A percentile compares a stretch with the other conserved stretches of the same genome.
phyloP scores from a whole-genome alignment of 768 basidiomycete species.

The Suillus brevipes region DNA sequence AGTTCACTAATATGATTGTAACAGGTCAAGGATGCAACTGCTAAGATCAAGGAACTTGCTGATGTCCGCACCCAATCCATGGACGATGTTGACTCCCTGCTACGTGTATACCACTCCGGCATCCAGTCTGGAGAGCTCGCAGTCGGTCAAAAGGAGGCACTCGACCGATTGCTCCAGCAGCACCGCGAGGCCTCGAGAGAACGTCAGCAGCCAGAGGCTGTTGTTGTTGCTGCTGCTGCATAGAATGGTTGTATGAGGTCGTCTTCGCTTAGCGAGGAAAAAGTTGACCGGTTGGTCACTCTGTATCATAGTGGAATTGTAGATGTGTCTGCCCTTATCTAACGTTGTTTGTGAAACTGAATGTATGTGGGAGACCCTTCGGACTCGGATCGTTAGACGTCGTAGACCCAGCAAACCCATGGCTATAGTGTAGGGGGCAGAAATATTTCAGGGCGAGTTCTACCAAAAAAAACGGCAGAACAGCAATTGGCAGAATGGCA shows the following conservation, averaged over 20 bases:
- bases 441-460: too few species aligned
- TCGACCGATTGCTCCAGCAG: conserved; percentile 82
- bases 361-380: neutral
- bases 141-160: conserved; percentile 90
- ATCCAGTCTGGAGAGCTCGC: conserved; percentile 90
- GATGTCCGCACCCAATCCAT: conserved; percentile 98
- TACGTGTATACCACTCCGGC: conserved; percentile 94
- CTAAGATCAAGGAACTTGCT: conserved; percentile 99
- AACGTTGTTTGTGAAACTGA: neutral
- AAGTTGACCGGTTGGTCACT: neutral
- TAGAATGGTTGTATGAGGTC: neutral
- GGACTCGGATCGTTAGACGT: too few species aligned
- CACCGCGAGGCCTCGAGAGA: conserved; percentile 50
- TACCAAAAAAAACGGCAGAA: too few species aligned
- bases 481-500: too few species aligned
- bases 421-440: too few species aligned
- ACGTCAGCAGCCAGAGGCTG: conserved; percentile 9
- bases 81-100: conserved; percentile 97
- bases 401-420: too few species aligned
- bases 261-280: neutral
- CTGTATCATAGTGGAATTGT: neutral
- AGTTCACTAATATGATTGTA: conserved; percentile 7
- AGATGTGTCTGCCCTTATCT: neutral
- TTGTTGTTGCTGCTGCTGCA: conserved; percentile 12
- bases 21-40: conserved; percentile 95